Evolutionary conservation across 371 early-diverging fungal genomes (phyloP).

Genomic region (Actinomortierella ambigua): DNA sequence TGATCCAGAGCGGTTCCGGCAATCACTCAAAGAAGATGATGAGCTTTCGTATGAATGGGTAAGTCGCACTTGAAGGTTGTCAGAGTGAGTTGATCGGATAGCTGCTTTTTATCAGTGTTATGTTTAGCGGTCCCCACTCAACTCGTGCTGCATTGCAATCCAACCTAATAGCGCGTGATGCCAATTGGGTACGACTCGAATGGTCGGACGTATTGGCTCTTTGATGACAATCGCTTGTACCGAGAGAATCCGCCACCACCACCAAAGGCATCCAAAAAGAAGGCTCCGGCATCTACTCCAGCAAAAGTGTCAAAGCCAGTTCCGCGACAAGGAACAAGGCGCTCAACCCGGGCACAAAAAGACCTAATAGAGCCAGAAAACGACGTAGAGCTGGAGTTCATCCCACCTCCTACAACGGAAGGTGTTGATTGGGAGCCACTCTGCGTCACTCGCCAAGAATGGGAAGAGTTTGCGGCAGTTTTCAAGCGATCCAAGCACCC

Average conservation of each 20-base stretch:
- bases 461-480: constrained; percentile 61
- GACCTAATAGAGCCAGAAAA: constrained; percentile 24
- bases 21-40: constrained; percentile 58
- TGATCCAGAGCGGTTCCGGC: constrained; percentile 66
- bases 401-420: constrained; percentile 33
- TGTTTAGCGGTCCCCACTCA: not conserved
- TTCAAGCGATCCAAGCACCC: constrained; percentile 58
- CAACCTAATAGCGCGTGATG: constrained; percentile 63
- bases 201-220: constrained; percentile 75
- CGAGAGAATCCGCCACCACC: constrained; percentile 52
- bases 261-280: constrained; percentile 41
- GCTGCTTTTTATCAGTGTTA: too few species aligned
- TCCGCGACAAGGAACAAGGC: constrained; percentile 36
- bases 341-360: constrained; percentile 31
- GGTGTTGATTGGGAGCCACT: constrained; percentile 50
- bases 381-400: constrained; percentile 17
- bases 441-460: constrained; percentile 61
- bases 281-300: constrained; percentile 16
- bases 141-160: not conserved
- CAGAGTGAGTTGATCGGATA: too few species aligned
- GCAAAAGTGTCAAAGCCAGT: constrained; percentile 24
- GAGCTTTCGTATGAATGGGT: constrained; percentile 69
- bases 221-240: constrained; percentile 80
- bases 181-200: constrained; percentile 73
- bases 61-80: constrained; percentile 6